phyloP scores from a whole-genome alignment of 2,329 filamentous ascomycete genomes.

The Phialemoniopsis sp. region DNA sequence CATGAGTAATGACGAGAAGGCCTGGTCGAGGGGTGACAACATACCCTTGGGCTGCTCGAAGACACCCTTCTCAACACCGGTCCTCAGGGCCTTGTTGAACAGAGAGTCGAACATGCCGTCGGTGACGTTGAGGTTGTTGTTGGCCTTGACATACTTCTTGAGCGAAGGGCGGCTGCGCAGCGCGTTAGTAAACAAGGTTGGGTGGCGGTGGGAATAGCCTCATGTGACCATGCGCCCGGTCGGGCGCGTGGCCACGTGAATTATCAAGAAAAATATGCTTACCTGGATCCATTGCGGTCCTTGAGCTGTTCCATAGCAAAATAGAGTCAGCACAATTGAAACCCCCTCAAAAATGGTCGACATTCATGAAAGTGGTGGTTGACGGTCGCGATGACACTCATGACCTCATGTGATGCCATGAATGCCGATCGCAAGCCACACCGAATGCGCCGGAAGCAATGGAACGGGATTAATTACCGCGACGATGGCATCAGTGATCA shows the following conservation, averaged over 20 bases:
- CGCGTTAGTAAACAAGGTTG: constrained; percentile 19
- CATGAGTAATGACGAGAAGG: neutral
- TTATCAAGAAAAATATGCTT: constrained; percentile 8
- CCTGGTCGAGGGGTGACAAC: constrained; percentile 21
- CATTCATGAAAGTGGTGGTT: no score
- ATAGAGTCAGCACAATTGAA: constrained; percentile 31
- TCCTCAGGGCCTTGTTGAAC: constrained; percentile 81
- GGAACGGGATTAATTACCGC: constrained; percentile 43
- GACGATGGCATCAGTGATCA: constrained; percentile 60
- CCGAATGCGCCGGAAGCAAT: constrained; percentile 30
- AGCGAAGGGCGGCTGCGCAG: constrained; percentile 47
- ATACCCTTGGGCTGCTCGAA: constrained; percentile 90
- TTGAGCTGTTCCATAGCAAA: constrained; percentile 43
- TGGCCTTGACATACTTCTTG: constrained; percentile 57
- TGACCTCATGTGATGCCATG: constrained; percentile 6
- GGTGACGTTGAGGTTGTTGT: constrained; percentile 41
- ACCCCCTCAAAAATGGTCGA: no score
- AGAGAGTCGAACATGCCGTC: constrained; percentile 63
- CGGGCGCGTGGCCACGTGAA: constrained; percentile 7
- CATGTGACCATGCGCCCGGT: constrained; percentile 5
- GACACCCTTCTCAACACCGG: constrained; percentile 79
- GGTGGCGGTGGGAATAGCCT: constrained; percentile 9
- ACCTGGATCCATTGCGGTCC: constrained; percentile 58
- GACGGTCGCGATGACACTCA: constrained; percentile 5
- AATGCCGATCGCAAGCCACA: constrained; percentile 15